Evolutionary conservation across 306 rosid species (phyloP).

Genomic region (Casuarina glauca): DNA sequence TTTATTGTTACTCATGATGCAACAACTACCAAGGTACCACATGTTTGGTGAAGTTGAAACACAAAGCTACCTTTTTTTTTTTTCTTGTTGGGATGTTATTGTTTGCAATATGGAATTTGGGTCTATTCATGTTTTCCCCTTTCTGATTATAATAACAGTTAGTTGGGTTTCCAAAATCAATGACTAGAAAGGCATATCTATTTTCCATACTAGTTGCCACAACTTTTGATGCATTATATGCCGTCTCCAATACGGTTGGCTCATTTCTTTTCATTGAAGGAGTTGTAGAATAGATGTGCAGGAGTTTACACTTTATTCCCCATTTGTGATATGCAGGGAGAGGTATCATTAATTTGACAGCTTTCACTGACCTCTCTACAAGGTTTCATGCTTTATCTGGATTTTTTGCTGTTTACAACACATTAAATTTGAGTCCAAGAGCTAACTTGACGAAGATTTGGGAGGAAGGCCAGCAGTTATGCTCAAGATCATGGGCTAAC

Average conservation of each 20-base stretch:
- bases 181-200: neutral
- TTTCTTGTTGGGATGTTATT: neutral
- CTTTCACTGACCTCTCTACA: slow-evolving; percentile 37
- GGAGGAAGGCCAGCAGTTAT: slow-evolving; percentile 69
- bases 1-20: neutral
- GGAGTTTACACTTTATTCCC: slow-evolving; percentile 13
- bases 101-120: neutral
- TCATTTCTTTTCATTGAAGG: neutral
- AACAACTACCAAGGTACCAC: neutral
- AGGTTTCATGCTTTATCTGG: slow-evolving; percentile 79
- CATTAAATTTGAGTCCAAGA: slow-evolving; percentile 60
- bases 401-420: slow-evolving; percentile 71
- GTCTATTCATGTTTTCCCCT: neutral
- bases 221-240: neutral
- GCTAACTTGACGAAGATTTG: slow-evolving; percentile 62
- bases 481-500: slow-evolving; percentile 61
- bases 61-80: neutral
- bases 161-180: neutral
- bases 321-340: slow-evolving; percentile 50
- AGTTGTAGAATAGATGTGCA: slow-evolving; percentile 9
- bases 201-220: neutral
- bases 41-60: slow-evolving; percentile 13
- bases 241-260: neutral
- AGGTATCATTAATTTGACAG: slow-evolving; percentile 47
- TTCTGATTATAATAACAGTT: neutral